Base-by-base conservation (phyloP, 2,329 filamentous ascomycete genomes). In the Rhinocladiella similis region DNA sequence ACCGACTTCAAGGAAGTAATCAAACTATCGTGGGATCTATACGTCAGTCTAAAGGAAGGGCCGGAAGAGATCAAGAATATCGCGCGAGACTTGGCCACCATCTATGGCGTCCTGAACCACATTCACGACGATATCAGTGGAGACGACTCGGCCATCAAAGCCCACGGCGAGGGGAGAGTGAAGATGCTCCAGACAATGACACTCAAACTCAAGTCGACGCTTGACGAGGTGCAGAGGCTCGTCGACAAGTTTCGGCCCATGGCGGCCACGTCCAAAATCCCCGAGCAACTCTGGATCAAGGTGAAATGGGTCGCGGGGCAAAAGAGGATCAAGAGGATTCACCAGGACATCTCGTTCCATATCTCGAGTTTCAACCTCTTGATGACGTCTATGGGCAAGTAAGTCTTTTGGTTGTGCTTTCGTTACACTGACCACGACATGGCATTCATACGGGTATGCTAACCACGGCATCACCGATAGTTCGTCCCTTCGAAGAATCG, bases 351-450 rank as follows among this genome's bases (percentile, higher is more conserved):
- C 29, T 46, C 38, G n/a, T 42, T 42, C 33, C 22, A 25, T 25
- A 25, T 25, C 22, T 25, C 22, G 22, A 25, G 22, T 25, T 50
- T 50, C 47, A 42, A 38, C 16, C 47, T 50, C 14, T 20, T 50
- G n/a, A 50, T 50, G 47, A 50, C 47, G 10, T 39, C 47, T 7
- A 50, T 50, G 47, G 33, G 47, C 33, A 50, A 50, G 33, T 50
- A 35, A 22, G 47, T 39, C 22, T n/a, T 25, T 25, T 7, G 22
- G 22, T 25, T 4, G 4, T 25, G 22, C 12, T n/a, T n/a, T n/a
- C n/a, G n/a, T 45, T 45, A n/a, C 22, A 25, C 7, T 25, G 22
- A 7, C 22, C 22, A 25, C 22, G 7, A 25, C 7, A 7, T 25
- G 22, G 4, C 22, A 25, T 25, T 4, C 7, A 25, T 25, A 25